These are phyloP conservation scores for Didymella arachidicola DNA, from an alignment of 2,329 filamentous ascomycete species.

Conservation along the genomic window DNA sequence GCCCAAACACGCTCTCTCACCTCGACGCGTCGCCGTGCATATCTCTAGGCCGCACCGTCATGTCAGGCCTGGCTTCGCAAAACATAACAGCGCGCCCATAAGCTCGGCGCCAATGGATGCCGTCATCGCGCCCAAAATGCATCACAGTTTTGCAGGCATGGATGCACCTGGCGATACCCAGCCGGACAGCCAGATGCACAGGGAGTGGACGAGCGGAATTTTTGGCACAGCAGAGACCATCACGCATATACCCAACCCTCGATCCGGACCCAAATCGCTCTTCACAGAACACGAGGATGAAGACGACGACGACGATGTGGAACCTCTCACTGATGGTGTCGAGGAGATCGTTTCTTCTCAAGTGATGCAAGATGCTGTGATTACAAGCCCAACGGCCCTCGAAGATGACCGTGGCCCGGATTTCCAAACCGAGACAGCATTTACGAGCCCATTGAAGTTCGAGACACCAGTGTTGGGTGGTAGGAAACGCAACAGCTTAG, in stretches of 20 bases:
- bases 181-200: conserved; percentile 57
- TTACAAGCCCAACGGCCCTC: conserved; percentile 44
- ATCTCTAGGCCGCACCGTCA: conserved; percentile 23
- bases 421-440: conserved; percentile 26
- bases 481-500: conserved; percentile 50
- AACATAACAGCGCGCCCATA: conserved; percentile 45
- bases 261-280: conserved; percentile 23
- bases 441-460: conserved; percentile 47
- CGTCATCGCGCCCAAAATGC: conserved; percentile 35
- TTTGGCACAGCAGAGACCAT: conserved; percentile 24
- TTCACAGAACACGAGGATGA: conserved; percentile 30
- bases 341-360: conserved; percentile 40
- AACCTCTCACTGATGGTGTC: conserved; percentile 32
- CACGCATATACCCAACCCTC: conserved; percentile 19
- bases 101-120: conserved; percentile 31
- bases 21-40: conserved; percentile 40
- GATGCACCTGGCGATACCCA: conserved; percentile 56
- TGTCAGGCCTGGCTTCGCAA: conserved; percentile 42
- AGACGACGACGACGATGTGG: conserved; percentile 26
- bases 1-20: conserved; percentile 24
- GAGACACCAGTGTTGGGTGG: conserved; percentile 55
- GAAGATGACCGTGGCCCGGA: conserved; percentile 37
- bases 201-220: conserved; percentile 47
- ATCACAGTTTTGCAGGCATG: conserved; percentile 51
- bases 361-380: conserved; percentile 29